phyloP scores from a whole-genome alignment of 139 green algal species.

The Yamagishiella unicocca region DNA sequence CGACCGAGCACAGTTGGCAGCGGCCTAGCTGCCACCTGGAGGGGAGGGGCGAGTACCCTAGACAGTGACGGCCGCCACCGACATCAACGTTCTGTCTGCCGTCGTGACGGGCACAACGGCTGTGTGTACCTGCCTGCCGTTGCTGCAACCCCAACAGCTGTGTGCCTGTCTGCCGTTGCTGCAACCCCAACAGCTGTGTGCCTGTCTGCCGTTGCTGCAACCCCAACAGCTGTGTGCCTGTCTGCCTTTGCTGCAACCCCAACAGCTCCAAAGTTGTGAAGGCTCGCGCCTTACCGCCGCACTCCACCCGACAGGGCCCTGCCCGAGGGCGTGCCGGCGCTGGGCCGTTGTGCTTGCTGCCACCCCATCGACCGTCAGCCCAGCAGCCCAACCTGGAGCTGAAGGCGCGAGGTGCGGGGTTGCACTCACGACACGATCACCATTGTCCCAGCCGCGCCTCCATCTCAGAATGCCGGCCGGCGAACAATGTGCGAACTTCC shows the following conservation, averaged over 20 bases:
- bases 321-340: background rate
- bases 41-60: background rate
- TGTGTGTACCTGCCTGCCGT: too few species aligned
- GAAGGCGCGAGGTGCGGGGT: too few species aligned
- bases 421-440: too few species aligned
- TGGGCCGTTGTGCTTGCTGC: conserved; percentile 21
- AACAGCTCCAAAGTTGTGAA: too few species aligned
- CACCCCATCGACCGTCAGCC: conserved; percentile 19
- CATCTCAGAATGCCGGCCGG: too few species aligned
- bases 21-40: too few species aligned
- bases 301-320: background rate
- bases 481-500: too few species aligned
- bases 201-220: background rate
- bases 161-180: background rate
- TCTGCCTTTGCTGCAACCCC: background rate
- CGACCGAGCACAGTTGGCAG: background rate
- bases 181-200: too few species aligned
- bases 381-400: too few species aligned
- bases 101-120: background rate
- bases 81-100: background rate
- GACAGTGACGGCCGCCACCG: too few species aligned
- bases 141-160: background rate
- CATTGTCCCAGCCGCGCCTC: too few species aligned
- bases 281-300: too few species aligned
- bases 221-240: background rate